Evolutionary conservation across 2,329 filamentous ascomycete species (phyloP).

Genomic region (Exophiala bonariae): DNA sequence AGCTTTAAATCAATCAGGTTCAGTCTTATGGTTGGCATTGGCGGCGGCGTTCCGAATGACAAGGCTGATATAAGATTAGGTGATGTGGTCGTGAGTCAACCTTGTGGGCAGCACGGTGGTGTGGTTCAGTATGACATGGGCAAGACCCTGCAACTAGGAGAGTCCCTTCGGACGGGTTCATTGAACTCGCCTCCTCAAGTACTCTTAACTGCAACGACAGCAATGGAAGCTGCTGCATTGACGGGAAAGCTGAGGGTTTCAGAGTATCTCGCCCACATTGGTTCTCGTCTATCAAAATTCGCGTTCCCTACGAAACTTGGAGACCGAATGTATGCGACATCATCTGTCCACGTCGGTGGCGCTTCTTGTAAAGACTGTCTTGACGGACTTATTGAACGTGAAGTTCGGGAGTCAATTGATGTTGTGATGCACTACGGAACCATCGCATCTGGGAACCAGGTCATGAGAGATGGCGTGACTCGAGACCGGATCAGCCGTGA

Average conservation of each 20-base stretch:
- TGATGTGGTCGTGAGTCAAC: constrained; percentile 32
- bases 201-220: constrained; percentile 24
- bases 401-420: too few species aligned
- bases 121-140: constrained; percentile 33
- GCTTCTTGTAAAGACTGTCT: too few species aligned
- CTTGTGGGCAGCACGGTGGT: constrained; percentile 16
- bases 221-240: constrained; percentile 20
- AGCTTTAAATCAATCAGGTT: constrained; percentile 28
- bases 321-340: too few species aligned
- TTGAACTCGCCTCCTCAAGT: constrained; percentile 25
- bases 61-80: constrained; percentile 33
- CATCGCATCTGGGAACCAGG: constrained; percentile 25
- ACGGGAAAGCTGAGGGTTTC: constrained; percentile 8
- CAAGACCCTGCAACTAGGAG: constrained; percentile 22
- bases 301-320: too few species aligned
- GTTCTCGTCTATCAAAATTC: too few species aligned
- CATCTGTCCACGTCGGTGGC: too few species aligned
- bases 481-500: too few species aligned
- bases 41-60: constrained; percentile 31
- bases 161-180: constrained; percentile 25
- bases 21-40: constrained; percentile 46
- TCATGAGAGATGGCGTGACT: constrained; percentile 15
- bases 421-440: constrained; percentile 22
- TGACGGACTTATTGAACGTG: too few species aligned
- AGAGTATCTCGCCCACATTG: too few species aligned